These are phyloP conservation scores for Spongospora subterranea DNA, from an alignment of 208 protist species.

Conservation along the genomic window DNA sequence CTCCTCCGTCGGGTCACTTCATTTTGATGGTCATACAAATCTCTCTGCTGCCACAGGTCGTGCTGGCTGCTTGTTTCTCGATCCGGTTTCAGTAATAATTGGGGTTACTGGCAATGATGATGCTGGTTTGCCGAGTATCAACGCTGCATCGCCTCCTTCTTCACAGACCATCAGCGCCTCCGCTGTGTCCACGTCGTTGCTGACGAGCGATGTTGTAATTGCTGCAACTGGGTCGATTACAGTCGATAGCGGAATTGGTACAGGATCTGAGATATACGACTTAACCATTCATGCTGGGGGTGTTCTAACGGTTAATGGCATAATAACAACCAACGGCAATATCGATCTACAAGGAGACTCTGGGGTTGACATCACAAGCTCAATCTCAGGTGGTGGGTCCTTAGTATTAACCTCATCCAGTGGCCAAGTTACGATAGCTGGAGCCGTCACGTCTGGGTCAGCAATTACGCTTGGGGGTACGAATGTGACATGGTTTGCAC, in stretches of 20 bases:
- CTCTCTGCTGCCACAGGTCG: not conserved
- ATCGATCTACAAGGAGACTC: not conserved
- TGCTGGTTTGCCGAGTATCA: not conserved
- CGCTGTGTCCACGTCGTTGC: not conserved
- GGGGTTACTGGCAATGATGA: slow-evolving; percentile 1
- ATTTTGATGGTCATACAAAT: not conserved
- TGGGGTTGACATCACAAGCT: not conserved
- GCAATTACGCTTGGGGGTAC: not conserved
- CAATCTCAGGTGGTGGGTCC: not conserved
- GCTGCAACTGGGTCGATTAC: not conserved
- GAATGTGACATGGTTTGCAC: not conserved
- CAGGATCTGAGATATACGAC: not conserved
- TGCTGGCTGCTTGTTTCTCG: not conserved
- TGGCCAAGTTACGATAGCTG: not conserved
- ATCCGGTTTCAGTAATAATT: not conserved
- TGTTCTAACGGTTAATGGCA: not conserved
- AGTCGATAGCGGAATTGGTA: not conserved
- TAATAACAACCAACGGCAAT: not conserved
- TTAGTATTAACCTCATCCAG: not conserved
- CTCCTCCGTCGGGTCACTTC: not conserved
- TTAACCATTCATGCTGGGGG: not conserved
- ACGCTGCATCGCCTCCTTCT: not conserved
- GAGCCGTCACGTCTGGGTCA: not conserved
- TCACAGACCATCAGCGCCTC: not conserved
- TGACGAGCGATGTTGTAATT: slow-evolving; percentile 30